These are phyloP conservation scores for Sporothrix dimorphospora DNA, from an alignment of 2,329 filamentous ascomycete species.

Conservation along the genomic window DNA sequence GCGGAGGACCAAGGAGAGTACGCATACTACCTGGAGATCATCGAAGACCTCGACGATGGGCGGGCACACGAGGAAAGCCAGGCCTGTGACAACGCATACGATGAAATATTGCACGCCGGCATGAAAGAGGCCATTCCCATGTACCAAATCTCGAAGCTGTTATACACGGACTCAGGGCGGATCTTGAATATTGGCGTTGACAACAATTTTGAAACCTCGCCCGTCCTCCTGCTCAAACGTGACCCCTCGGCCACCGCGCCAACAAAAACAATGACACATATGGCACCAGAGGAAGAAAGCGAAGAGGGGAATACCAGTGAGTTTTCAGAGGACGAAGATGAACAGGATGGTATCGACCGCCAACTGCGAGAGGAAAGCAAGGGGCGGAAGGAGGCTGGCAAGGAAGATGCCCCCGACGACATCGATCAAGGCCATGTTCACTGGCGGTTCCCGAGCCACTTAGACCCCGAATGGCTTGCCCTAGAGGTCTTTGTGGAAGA, in stretches of 20 bases:
- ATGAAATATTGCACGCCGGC: constrained; percentile 49
- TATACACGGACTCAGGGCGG: constrained; percentile 88
- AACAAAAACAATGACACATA: neutral
- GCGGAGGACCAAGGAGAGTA: constrained; percentile 50
- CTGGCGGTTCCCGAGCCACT: constrained; percentile 69
- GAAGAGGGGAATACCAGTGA: constrained; percentile 27
- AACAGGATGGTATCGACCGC: constrained; percentile 52
- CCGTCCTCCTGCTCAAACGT: constrained; percentile 73
- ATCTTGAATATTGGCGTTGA: constrained; percentile 74
- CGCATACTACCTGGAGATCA: constrained; percentile 77
- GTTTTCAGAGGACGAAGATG: constrained; percentile 34
- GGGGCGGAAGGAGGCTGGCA: constrained; percentile 8
- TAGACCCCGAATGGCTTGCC: constrained; percentile 90
- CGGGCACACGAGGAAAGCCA: constrained; percentile 52
- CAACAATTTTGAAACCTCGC: constrained; percentile 68
- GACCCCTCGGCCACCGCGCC: constrained; percentile 67
- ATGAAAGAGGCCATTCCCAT: constrained; percentile 59
- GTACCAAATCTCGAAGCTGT: constrained; percentile 77
- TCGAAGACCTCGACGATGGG: constrained; percentile 74
- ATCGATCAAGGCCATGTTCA: constrained; percentile 30
- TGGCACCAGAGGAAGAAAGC: constrained; percentile 40
- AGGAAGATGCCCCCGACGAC: neutral
- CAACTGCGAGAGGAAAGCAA: constrained; percentile 49
- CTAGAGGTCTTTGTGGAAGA: constrained; percentile 80
- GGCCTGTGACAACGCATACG: constrained; percentile 40